These are phyloP conservation scores for Nectriaceae sp. DNA, from an alignment of 2,329 filamentous ascomycete species.

Conservation along the genomic window DNA sequence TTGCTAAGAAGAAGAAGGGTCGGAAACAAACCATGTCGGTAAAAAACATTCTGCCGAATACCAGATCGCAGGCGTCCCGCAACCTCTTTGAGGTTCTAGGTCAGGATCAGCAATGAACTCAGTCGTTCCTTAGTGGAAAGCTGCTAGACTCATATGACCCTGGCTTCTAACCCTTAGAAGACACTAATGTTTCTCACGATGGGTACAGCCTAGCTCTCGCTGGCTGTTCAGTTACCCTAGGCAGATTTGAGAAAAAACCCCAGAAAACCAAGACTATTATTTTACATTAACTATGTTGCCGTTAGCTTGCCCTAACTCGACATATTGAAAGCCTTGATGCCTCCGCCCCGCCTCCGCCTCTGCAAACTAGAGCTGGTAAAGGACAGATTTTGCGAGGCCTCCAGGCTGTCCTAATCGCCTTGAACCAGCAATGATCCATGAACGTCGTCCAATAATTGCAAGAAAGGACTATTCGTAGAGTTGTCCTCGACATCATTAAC, in stretches of 20 bases:
- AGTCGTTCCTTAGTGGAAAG: not conserved
- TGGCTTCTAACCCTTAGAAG: not conserved
- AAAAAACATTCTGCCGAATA: not conserved
- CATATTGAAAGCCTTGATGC: no score
- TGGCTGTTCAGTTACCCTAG: no score
- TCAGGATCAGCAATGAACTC: constrained; percentile 8
- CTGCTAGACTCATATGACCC: not conserved
- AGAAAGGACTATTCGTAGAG: constrained; percentile 19
- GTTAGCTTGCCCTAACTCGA: no score
- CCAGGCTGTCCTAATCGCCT: no score
- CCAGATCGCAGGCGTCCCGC: constrained; percentile 1
- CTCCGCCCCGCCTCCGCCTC: no score
- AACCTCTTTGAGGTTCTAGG: constrained; percentile 29
- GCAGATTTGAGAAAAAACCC: no score
- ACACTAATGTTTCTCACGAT: no score
- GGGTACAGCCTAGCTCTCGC: no score
- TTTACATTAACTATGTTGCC: no score
- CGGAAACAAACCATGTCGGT: not conserved
- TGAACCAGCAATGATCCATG: constrained; percentile 32
- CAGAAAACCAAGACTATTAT: no score
- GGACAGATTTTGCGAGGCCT: no score
- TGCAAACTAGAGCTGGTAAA: no score
- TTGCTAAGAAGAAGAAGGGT: not conserved
- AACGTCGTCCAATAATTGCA: constrained; percentile 35
- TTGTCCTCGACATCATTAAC: constrained; percentile 35